A percentile compares a stretch with the other conserved stretches of the same genome.
phyloP scores from a whole-genome alignment of 2,329 filamentous ascomycete species.

The Aspergillus jensenii region DNA sequence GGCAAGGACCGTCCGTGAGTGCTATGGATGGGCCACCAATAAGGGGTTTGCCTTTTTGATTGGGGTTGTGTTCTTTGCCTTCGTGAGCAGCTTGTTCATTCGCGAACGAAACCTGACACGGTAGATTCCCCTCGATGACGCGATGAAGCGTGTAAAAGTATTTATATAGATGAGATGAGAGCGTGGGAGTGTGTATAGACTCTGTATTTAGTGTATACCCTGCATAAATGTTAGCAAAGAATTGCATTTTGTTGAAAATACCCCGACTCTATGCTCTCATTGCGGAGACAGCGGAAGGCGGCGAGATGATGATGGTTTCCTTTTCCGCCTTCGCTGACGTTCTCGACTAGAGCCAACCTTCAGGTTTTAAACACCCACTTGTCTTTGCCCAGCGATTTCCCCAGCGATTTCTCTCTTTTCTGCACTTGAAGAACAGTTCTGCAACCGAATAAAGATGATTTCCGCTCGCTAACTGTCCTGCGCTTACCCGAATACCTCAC shows the following conservation, averaged over 20 bases:
- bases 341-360: not conserved
- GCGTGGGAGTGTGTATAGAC: not conserved
- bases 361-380: not conserved
- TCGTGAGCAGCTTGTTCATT: constrained; percentile 51
- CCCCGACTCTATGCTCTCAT: not conserved
- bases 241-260: not conserved
- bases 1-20: constrained; percentile 60
- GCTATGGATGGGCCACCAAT: constrained; percentile 62
- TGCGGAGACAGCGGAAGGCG: no score
- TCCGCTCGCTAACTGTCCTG: constrained; percentile 2
- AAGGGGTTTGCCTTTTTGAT: constrained; percentile 54
- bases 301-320: not conserved
- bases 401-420: not conserved
- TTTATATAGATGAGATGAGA: not conserved
- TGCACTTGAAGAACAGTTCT: not conserved
- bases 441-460: not conserved
- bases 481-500: not conserved
- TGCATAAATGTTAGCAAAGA: not conserved
- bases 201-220: not conserved
- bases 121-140: not conserved
- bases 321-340: not conserved
- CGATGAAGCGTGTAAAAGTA: not conserved
- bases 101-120: constrained; percentile 55
- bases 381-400: not conserved
- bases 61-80: constrained; percentile 50